phyloP scores from a whole-genome alignment of 2,329 filamentous ascomycete species.

The Diaporthe humulicola region DNA sequence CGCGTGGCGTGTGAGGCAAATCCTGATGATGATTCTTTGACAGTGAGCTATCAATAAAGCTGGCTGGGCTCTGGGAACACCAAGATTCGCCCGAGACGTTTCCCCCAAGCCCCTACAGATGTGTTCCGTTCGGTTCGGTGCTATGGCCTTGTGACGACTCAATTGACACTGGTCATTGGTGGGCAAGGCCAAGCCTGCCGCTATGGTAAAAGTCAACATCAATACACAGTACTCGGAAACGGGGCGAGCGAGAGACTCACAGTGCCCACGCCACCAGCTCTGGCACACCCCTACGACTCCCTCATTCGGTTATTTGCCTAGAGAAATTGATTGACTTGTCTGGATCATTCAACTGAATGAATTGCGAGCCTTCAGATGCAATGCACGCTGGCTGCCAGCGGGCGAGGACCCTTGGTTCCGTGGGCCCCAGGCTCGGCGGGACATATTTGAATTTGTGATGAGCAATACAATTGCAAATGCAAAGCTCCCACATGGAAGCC shows the following conservation, averaged over 20 bases:
- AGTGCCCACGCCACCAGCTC: neutral
- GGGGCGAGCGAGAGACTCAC: neutral
- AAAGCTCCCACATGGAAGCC: constrained; percentile 4
- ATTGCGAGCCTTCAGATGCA: neutral
- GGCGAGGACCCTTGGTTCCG: neutral
- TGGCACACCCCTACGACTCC: neutral
- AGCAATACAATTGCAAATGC: constrained; percentile 30
- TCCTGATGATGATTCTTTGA: constrained; percentile 38
- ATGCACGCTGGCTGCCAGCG: neutral
- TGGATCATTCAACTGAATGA: neutral
- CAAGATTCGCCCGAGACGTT: constrained; percentile 6
- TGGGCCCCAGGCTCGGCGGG: constrained; percentile 12
- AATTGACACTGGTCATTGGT: constrained; percentile 20
- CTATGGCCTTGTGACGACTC: constrained; percentile 4
- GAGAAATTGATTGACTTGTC: neutral
- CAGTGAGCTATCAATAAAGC: constrained; percentile 24
- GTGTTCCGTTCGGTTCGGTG: neutral
- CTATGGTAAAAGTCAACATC: constrained; percentile 24
- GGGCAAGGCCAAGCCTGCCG: constrained; percentile 17
- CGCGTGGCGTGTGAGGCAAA: neutral
- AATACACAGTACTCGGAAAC: neutral
- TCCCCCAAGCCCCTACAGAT: neutral
- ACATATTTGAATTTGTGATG: constrained; percentile 30
- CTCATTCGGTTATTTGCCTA: neutral
- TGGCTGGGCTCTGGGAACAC: neutral